Conservation (phyloP, 768 basidiomycete species). For the Leccinum olivaceopallidum region DNA sequence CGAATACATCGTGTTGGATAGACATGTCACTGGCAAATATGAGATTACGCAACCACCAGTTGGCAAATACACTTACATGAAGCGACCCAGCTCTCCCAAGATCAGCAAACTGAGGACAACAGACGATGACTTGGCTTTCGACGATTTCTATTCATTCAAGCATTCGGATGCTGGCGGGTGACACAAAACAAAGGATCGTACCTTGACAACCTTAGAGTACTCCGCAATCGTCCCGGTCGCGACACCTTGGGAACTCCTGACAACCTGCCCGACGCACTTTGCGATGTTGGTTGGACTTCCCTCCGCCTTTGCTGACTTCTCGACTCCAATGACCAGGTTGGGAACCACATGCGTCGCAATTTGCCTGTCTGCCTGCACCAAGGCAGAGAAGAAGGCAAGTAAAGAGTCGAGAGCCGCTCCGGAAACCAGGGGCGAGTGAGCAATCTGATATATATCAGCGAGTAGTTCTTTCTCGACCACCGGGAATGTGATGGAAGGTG, state of each 20-base stretch:
- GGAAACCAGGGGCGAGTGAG: conserved; percentile 78
- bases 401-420: conserved; percentile 80
- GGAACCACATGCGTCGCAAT: conserved; percentile 83
- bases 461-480: conserved; percentile 74
- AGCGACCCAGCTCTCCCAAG: conserved; percentile 91
- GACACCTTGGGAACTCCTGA: conserved; percentile 64
- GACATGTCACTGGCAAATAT: conserved; percentile 74
- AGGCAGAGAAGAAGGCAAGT: conserved; percentile 75
- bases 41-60: conserved; percentile 1
- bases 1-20: conserved; percentile 76
- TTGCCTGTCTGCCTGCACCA: conserved; percentile 81
- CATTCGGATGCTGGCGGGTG: conserved; percentile 1
- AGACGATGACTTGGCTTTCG: conserved; percentile 64
- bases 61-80: conserved; percentile 52
- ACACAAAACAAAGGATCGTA: conserved; percentile 26
- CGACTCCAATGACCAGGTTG: conserved; percentile 63
- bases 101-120: conserved; percentile 84
- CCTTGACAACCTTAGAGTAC: conserved; percentile 82
- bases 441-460: conserved; percentile 62
- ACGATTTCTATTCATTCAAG: conserved; percentile 38
- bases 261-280: conserved; percentile 82
- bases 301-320: conserved; percentile 63
- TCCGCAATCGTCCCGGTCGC: conserved; percentile 84
- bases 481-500: conserved; percentile 70
- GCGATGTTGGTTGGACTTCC: conserved; percentile 70